These are phyloP conservation scores for Tremella fuciformis DNA, from an alignment of 768 basidiomycete species.

Conservation along the genomic window DNA sequence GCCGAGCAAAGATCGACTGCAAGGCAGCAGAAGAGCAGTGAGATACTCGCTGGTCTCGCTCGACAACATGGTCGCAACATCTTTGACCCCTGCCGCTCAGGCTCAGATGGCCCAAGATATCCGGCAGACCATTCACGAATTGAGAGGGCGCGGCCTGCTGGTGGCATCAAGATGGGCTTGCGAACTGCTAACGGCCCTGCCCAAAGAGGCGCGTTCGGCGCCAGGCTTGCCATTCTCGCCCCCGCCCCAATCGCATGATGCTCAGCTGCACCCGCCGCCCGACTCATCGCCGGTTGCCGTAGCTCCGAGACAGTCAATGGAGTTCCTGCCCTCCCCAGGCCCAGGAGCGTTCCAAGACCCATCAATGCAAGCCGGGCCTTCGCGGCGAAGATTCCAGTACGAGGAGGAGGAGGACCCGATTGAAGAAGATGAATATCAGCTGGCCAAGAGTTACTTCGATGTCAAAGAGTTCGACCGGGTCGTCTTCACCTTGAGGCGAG, in stretches of 20 bases:
- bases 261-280: slow-evolving; percentile 1
- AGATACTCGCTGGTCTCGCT: background rate
- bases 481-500: slow-evolving; percentile 63
- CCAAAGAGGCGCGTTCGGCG: slow-evolving; percentile 29
- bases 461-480: slow-evolving; percentile 75
- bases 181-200: slow-evolving; percentile 34
- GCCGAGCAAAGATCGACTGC: too few relatives aligned
- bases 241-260: slow-evolving; percentile 15
- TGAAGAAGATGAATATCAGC: slow-evolving; percentile 61
- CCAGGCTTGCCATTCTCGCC: slow-evolving; percentile 45
- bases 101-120: slow-evolving; percentile 43
- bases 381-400: slow-evolving; percentile 39
- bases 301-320: slow-evolving; percentile 30
- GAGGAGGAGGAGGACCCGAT: slow-evolving; percentile 56
- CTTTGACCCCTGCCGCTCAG: slow-evolving; percentile 6
- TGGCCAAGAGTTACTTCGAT: slow-evolving; percentile 72
- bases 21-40: too few relatives aligned
- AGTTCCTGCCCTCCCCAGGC: slow-evolving; percentile 40
- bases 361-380: slow-evolving; percentile 26
- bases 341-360: slow-evolving; percentile 28
- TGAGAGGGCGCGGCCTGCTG: slow-evolving; percentile 40
- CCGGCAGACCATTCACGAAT: slow-evolving; percentile 32
- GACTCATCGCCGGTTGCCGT: slow-evolving; percentile 15
- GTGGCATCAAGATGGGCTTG: slow-evolving; percentile 45
- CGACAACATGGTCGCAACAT: background rate